Conservation (phyloP, 148 eudicot species). For the Camellia lanceoleosa region DNA sequence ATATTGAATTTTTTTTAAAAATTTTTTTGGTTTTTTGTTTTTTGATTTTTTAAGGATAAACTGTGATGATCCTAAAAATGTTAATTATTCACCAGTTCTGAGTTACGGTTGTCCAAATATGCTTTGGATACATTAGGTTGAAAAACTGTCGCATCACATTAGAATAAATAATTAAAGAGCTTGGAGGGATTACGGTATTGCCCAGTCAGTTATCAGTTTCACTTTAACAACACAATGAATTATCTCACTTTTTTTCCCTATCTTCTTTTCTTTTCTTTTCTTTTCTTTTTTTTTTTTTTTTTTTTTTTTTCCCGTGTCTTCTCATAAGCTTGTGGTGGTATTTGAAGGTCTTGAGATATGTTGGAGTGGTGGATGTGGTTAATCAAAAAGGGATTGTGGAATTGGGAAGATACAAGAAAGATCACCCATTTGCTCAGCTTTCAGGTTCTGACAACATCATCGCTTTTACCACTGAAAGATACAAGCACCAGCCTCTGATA, state of each 20-base stretch:
- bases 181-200: neutral
- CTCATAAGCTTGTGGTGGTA: conserved; percentile 9
- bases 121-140: neutral
- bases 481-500: conserved; percentile 82
- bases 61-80: neutral
- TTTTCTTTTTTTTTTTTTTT: neutral
- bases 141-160: neutral
- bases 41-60: neutral
- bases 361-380: conserved; percentile 85
- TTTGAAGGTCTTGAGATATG: conserved; percentile 82
- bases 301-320: neutral
- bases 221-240: neutral
- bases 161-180: neutral
- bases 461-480: conserved; percentile 79
- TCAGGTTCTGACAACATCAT: conserved; percentile 95
- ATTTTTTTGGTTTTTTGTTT: neutral
- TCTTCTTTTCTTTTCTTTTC: neutral
- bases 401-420: conserved; percentile 79
- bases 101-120: neutral
- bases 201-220: neutral
- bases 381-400: conserved; percentile 69
- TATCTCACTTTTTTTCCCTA: neutral
- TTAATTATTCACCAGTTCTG: neutral
- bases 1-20: neutral
- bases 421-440: conserved; percentile 91